These are phyloP conservation scores for Phytophthora multivora DNA, from an alignment of 352 stramenopile genomes.

Conservation along the genomic window DNA sequence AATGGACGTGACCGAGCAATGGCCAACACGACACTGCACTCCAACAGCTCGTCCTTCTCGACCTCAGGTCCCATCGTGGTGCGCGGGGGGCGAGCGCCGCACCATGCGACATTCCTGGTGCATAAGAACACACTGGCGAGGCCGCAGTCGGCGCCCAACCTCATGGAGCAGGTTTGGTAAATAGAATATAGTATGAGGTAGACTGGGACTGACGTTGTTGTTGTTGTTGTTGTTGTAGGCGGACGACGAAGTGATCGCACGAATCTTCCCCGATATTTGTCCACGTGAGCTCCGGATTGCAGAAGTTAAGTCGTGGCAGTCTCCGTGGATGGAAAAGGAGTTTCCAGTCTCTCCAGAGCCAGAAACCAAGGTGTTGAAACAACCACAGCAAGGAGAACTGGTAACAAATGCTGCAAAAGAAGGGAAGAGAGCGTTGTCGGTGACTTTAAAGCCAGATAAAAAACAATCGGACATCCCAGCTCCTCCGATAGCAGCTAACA, in stretches of 20 bases:
- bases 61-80: conserved; percentile 20
- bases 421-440: background rate
- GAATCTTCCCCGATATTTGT: conserved; percentile 84
- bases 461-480: background rate
- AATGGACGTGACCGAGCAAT: background rate
- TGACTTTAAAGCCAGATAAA: background rate
- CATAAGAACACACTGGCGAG: conserved; percentile 19
- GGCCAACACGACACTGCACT: conserved; percentile 8
- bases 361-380: conserved; percentile 1
- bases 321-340: conserved; percentile 65
- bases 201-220: conserved; percentile 4
- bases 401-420: conserved; percentile 6
- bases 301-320: conserved; percentile 84
- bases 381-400: conserved; percentile 7
- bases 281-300: conserved; percentile 79
- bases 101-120: conserved; percentile 25
- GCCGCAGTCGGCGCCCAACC: conserved; percentile 28
- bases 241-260: conserved; percentile 58
- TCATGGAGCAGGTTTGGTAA: conserved; percentile 29
- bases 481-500: conserved; percentile 1
- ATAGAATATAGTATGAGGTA: background rate
- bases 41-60: conserved; percentile 26
- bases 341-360: conserved; percentile 25
- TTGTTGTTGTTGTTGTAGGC: conserved; percentile 33
- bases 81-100: conserved; percentile 10